A percentile compares a stretch with the other conserved stretches of the same genome.
Evolutionary conservation across 176 grass and related monocot species (phyloP).

Genomic region (Ananas comosus): DNA sequence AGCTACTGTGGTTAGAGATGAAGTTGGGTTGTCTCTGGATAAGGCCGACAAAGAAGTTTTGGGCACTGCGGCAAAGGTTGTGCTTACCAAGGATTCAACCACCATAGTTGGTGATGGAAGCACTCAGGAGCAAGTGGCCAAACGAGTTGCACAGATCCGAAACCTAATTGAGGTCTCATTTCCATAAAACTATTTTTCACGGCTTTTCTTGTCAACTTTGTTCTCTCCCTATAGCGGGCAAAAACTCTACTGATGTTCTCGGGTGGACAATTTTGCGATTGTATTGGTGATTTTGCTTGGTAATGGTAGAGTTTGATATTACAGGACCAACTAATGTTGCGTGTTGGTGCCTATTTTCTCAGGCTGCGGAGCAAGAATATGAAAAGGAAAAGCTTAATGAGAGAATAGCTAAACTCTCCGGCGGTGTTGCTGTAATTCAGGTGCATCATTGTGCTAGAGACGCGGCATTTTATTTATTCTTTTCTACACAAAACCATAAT

Average conservation of each 20-base stretch:
- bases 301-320: too few relatives aligned
- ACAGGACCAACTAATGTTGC: too few relatives aligned
- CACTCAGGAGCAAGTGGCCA: constrained; percentile 85
- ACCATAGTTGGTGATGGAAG: constrained; percentile 95
- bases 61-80: constrained; percentile 76
- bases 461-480: not conserved
- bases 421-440: constrained; percentile 99
- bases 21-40: constrained; percentile 83
- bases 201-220: too few relatives aligned
- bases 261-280: too few relatives aligned
- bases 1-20: constrained; percentile 94
- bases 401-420: constrained; percentile 95
- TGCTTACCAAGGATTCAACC: constrained; percentile 81
- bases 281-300: too few relatives aligned
- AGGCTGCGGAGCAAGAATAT: constrained; percentile 88
- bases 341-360: not conserved
- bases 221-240: too few relatives aligned
- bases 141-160: constrained; percentile 83
- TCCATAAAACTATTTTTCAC: not conserved
- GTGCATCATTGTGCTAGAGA: constrained; percentile 20
- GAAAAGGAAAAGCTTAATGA: constrained; percentile 98
- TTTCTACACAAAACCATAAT: not conserved
- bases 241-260: too few relatives aligned
- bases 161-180: constrained; percentile 72
- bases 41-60: constrained; percentile 77